These are phyloP conservation scores for Thelephora ganbajun DNA, from an alignment of 768 basidiomycete genomes.

Conservation along the genomic window DNA sequence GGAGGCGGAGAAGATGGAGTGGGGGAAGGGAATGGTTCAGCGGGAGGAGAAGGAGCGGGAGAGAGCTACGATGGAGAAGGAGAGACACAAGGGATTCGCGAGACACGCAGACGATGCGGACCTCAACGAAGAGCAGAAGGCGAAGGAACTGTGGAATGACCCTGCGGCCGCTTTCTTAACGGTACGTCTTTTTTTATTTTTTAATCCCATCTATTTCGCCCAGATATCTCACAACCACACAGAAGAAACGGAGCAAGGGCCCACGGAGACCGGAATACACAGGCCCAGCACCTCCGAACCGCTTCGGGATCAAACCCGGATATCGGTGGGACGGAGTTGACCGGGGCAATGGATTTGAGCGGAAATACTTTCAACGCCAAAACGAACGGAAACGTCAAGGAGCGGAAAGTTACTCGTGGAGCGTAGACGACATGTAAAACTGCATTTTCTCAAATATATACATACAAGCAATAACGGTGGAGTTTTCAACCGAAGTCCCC, in stretches of 20 bases:
- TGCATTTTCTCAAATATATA: neutral
- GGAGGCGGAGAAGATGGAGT: conserved; percentile 89
- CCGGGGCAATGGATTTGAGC: conserved; percentile 88
- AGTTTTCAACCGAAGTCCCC: neutral
- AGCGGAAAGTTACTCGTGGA: conserved; percentile 70
- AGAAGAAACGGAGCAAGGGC: conserved; percentile 68
- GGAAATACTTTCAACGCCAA: conserved; percentile 72
- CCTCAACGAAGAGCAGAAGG: conserved; percentile 73
- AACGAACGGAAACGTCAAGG: conserved; percentile 64
- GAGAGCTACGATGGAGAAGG: conserved; percentile 52
- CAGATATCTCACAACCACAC: conserved; percentile 1
- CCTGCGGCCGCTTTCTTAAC: conserved; percentile 93
- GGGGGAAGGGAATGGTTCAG: conserved; percentile 95
- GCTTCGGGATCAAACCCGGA: conserved; percentile 90
- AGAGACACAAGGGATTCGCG: conserved; percentile 53
- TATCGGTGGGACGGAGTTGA: conserved; percentile 99
- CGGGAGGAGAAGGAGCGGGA: conserved; percentile 62
- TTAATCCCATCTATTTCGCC: too few species aligned
- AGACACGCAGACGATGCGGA: conserved; percentile 72
- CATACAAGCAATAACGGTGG: neutral
- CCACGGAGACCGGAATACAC: conserved; percentile 74
- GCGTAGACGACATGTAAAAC: conserved; percentile 82
- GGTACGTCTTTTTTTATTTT: conserved; percentile 28
- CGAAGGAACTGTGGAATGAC: conserved; percentile 87
- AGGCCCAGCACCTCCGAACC: conserved; percentile 85